Evolutionary conservation across 2,329 filamentous ascomycete species (phyloP), one percentile per base, ranked within the genome.

Genomic region (Lachnellula arida): DNA sequence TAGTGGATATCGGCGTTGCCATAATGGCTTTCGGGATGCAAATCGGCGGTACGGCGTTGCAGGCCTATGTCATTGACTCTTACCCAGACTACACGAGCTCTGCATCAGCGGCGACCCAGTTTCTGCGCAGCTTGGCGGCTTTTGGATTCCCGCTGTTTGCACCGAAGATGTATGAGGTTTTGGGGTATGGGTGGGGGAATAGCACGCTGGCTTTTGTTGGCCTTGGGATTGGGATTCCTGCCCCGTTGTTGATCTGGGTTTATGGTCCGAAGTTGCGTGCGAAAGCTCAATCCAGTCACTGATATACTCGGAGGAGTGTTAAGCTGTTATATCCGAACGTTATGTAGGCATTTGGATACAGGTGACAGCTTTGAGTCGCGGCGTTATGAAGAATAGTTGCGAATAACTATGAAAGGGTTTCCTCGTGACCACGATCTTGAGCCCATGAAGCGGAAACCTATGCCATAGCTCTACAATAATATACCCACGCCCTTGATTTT

Each of bases 1-100:
- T 79, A 6, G 78, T 80, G 0, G 80, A 83, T 52, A 75, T 83
- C 39, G 80, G 79, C 2, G 77, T 76, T 3, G 66, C 68, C 1
- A 72, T 80, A 11, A 74, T 82, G 52, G 75, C 75, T 0, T 67
- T 75, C 3, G 80, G 79, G 3, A 76, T 78, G 19, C 59, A 63
- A 34, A 34, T 59, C 15, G 40, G 22, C 1, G 53, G 50, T 23
- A 50, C 53, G 46, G 17, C 46, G 14, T 48, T 61, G 34, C 57
- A 57, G 40, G 79, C 78, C 0, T 82, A 83, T 57, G 72, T 82
- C 3, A 77, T 82, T 7, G 80, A 82, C 39, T 78, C 76, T 15
- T 68, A 68, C 54, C 60, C 63, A 5, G 57, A 65, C n/a, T 66
- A 71, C 49, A 63, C 64, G 0, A 63, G 65, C 23, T 65, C 61